These are phyloP conservation scores for Diutina siamensis DNA, from an alignment of 1,139 yeast species.

Conservation along the genomic window DNA sequence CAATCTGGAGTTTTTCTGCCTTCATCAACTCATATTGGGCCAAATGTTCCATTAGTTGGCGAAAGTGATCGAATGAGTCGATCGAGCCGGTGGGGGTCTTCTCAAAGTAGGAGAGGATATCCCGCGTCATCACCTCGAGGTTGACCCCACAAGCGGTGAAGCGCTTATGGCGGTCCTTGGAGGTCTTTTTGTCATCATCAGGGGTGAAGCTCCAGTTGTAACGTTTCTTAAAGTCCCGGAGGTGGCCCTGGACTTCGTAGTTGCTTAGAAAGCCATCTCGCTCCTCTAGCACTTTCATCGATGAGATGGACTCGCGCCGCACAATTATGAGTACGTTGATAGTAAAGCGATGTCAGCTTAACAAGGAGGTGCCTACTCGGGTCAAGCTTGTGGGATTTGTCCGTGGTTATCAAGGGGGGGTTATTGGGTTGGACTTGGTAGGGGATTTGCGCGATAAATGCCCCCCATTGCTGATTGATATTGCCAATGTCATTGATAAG, in stretches of 20 bases:
- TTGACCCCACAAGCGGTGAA: slow-evolving; percentile 34
- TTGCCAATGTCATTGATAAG: not conserved
- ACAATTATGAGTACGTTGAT: no score
- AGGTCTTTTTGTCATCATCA: slow-evolving; percentile 22
- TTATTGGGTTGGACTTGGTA: no score
- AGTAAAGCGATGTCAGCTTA: no score
- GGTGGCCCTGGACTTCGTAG: slow-evolving; percentile 56
- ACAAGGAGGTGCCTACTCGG: not conserved
- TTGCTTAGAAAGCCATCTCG: slow-evolving; percentile 62
- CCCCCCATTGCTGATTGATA: no score
- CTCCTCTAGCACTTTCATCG: slow-evolving; percentile 30
- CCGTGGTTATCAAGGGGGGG: not conserved
- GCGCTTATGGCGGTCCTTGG: slow-evolving; percentile 28
- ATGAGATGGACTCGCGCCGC: not conserved
- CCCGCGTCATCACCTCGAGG: slow-evolving; percentile 61
- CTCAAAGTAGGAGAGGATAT: slow-evolving; percentile 38
- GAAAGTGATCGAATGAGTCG: slow-evolving; percentile 37
- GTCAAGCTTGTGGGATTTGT: not conserved
- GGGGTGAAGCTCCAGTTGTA: slow-evolving; percentile 35
- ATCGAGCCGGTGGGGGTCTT: slow-evolving; percentile 32
- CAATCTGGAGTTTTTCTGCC: slow-evolving; percentile 74
- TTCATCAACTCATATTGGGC: slow-evolving; percentile 55
- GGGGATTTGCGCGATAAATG: no score
- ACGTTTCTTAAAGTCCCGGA: slow-evolving; percentile 37
- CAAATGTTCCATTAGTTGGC: slow-evolving; percentile 38